Evolutionary conservation across 1,284 basidiomycete species (phyloP), one percentile per base, ranked within the genome.

Genomic region (Pisolithus thermaeus): DNA sequence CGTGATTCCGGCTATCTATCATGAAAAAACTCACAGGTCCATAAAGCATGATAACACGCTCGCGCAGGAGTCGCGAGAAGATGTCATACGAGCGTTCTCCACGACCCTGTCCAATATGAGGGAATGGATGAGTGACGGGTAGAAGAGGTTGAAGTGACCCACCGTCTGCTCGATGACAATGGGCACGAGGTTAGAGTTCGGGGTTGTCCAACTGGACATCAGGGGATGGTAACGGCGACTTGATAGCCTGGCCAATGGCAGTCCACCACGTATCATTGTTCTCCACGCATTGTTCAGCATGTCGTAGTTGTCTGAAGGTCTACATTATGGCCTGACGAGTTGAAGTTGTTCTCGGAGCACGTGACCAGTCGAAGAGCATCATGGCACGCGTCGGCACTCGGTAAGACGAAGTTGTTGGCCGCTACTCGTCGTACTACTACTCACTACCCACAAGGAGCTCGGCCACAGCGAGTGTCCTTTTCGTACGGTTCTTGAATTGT

Each of bases 51-150:
- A 97, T 88, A 36, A 97, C 92, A 47, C 94, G 81, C 65, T 97
- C 93, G 57, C 90, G 77, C 48, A 97, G 75, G 47, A 97, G 76
- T 27, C 93, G 80, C 28, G 93, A 96, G 70, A 92, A 97, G 50
- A 97, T 95, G 66, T 97, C 93, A 71, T 95, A 97, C 36, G 90
- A 92, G 35, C 93, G 79, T 69, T 97, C 93, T 6, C 93, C 93
- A 63, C 92, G 80, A 30, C 90, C 92, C 92, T 96, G 58, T 7
- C 1, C 46, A 37, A 41, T 45, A 48, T 47, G 49, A 50, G 20
- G 48, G 12, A 8, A 49, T 14, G 32, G 18, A 46, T 64, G 56
- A 62, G 53, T 46, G 18, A 39, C 49, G 53, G 35, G 18, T 47
- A 49, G 50, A 56, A 49, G 46, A 25, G 39, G 49, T 18, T 7